Evolutionary conservation across 2,329 filamentous ascomycete genomes (phyloP), one percentile per base, ranked within the genome.

Genomic region (Aspergillus japonicus): DNA sequence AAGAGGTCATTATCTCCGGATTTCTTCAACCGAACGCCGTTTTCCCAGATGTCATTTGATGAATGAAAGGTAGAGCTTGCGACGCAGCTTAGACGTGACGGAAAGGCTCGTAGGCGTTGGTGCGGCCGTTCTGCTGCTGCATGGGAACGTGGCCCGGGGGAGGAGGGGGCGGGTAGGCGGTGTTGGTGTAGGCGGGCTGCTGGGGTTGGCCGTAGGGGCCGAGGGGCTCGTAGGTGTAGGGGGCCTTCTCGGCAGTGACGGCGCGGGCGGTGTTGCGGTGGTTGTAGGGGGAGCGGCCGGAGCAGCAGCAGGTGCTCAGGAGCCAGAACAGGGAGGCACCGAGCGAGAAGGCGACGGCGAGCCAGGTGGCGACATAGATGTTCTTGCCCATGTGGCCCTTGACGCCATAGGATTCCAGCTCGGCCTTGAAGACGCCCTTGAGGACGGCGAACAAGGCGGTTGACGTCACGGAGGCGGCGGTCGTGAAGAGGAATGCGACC

Each of bases 301-400:
- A 87, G 83, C 93, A 96, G 86, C 93, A 98, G 88, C 94, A 98
- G 70, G 90, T 85, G 76, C 88, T 91, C 75, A 96, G 86, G 71
- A 93, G 80, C 94, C 95, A 98, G 88, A 98, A 97, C 73, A 96
- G 78, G 64, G 85, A 86, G 7, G 89, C 89, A 47, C 77, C 90
- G 35, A 95, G 73, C 62, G 89, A 88, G 73, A 96, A 92, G 29
- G 85, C 90, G 44, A 89, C 88, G 48, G 88, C 88, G 61, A 98
- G 81, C 91, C 93, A 97, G 68, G 89, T 85, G 21, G 87, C 79
- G 39, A 83, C 83, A 57, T 95, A 86, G 79, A 90, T 94, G 60
- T 82, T 80, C 31, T 75, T 85, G 78, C 92, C 90, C 73, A 96
- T 78, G 54, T 73, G 77, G 54, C 87, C 85, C 5, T 84, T 76